Evolutionary conservation across 1,284 basidiomycete genomes (phyloP).

Genomic region (Melampsora americana): DNA sequence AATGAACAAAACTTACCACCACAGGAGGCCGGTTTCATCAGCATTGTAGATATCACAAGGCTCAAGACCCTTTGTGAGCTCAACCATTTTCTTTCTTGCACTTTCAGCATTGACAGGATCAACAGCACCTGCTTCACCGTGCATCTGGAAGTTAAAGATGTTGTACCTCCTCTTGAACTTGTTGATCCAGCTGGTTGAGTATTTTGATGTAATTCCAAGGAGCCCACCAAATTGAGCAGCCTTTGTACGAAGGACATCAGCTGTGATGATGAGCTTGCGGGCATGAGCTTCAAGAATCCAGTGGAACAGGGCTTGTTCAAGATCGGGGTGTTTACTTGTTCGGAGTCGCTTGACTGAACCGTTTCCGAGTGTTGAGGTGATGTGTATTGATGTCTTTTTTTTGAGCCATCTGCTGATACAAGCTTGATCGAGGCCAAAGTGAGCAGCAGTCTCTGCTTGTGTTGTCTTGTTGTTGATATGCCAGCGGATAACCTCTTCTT

Average conservation of each 20-base stretch:
- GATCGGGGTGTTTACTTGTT: constrained; percentile 48
- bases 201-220: constrained; percentile 51
- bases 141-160: background rate
- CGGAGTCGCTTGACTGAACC: background rate
- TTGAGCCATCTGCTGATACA: background rate
- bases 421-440: background rate
- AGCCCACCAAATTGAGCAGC: constrained; percentile 45
- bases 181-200: background rate
- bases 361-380: background rate
- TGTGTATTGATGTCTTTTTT: background rate
- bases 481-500: background rate
- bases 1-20: background rate
- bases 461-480: background rate
- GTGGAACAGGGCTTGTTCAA: constrained; percentile 52
- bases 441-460: background rate
- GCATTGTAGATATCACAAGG: background rate
- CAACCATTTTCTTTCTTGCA: background rate
- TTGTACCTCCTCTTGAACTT: background rate
- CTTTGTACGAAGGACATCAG: constrained; percentile 51
- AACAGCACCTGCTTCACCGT: too few species aligned
- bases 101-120: background rate
- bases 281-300: constrained; percentile 54
- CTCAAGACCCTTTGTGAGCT: background rate
- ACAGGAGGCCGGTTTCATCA: background rate
- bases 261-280: constrained; percentile 49